These are phyloP conservation scores for Anaeromyces robustus DNA, from an alignment of 192 early-diverging fungal species.

Conservation along the genomic window DNA sequence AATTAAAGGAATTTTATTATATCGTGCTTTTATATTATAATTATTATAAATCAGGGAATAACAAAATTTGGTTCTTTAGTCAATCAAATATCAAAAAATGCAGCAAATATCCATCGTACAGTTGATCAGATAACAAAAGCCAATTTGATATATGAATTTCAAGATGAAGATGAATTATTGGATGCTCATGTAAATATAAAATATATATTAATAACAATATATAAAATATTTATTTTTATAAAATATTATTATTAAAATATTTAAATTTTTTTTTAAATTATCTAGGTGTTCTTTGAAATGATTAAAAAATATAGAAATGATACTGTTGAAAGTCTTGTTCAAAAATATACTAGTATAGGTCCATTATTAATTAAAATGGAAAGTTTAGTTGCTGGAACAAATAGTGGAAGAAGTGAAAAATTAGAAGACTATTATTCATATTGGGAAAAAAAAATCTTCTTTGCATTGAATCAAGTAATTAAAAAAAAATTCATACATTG, in stretches of 20 bases:
- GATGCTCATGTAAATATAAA: conserved; percentile 30
- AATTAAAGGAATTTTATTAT: too few relatives aligned
- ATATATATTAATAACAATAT: background rate
- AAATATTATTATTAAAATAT: conserved; percentile 2
- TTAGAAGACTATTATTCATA: conserved; percentile 40
- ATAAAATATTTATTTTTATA: background rate
- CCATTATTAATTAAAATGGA: conserved; percentile 48
- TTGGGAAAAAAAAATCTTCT: conserved; percentile 34
- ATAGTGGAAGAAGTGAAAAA: conserved; percentile 39
- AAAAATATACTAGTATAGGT: conserved; percentile 38
- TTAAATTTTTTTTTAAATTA: background rate
- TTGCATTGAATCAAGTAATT: conserved; percentile 5
- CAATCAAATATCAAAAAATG: conserved; percentile 42
- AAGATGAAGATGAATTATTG: conserved; percentile 18
- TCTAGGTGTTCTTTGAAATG: conserved; percentile 42
- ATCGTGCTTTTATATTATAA: background rate
- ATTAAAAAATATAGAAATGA: conserved; percentile 28
- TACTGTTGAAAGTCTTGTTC: conserved; percentile 25
- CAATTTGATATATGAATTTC: conserved; percentile 28
- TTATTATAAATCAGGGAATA: conserved; percentile 22
- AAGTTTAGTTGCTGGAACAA: conserved; percentile 41
- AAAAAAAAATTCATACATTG: too few relatives aligned
- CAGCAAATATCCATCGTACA: conserved; percentile 31
- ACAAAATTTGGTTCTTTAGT: conserved; percentile 45
- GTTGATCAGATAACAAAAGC: conserved; percentile 31